Evolutionary conservation across 441 rosid genomes (phyloP).

Genomic region (Jatropha podagrica): DNA sequence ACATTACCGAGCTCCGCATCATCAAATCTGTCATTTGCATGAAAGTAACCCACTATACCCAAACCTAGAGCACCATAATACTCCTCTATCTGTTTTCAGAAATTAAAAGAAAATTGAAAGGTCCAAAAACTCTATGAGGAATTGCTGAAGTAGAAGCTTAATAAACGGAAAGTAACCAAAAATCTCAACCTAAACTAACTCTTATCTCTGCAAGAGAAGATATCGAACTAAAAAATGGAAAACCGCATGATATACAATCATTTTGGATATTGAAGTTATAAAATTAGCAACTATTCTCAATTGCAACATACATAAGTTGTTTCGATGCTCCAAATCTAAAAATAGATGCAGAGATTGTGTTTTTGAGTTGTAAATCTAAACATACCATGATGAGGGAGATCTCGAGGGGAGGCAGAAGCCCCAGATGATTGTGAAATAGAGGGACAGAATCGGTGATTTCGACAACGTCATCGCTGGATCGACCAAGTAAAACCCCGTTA

Average conservation of each 20-base stretch:
- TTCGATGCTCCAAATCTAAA: background rate
- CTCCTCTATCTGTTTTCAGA: slow-evolving; percentile 69
- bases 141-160: background rate
- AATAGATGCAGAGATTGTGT: background rate
- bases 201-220: no score
- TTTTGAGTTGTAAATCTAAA: background rate
- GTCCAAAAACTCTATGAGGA: background rate
- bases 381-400: slow-evolving; percentile 86
- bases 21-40: slow-evolving; percentile 90
- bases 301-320: background rate
- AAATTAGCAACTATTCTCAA: background rate
- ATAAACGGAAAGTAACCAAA: background rate
- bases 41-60: slow-evolving; percentile 83
- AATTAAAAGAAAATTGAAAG: background rate
- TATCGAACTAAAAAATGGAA: no score
- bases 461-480: slow-evolving; percentile 44
- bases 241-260: no score
- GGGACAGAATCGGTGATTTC: slow-evolving; percentile 90
- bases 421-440: slow-evolving; percentile 85
- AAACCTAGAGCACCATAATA: slow-evolving; percentile 66
- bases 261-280: no score
- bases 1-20: slow-evolving; percentile 68
- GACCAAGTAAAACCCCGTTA: slow-evolving; percentile 81
- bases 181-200: no score
- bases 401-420: slow-evolving; percentile 90